Base-by-base conservation (phyloP, 2,329 filamentous ascomycete genomes). In the Myriosclerotinia curreyana region DNA sequence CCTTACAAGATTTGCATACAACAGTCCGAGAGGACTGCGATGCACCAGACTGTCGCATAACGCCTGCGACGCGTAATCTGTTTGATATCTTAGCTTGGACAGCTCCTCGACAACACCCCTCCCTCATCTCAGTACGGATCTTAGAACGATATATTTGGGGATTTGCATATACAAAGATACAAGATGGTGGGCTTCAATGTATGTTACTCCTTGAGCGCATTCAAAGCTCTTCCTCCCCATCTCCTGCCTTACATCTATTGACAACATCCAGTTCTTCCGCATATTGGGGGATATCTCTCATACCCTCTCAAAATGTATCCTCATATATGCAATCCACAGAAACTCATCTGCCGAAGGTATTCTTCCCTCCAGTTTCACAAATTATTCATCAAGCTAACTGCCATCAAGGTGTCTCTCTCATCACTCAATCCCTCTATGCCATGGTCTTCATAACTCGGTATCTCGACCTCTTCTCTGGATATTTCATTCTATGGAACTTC, bases 351-450 rank as follows among this genome's bases (percentile, higher is more conserved):
- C 92, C 55, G 92, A 96, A 81, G 92, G 93, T 66, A 53, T 38
- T 20, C 17, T 20, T 12, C 20, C 44, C 22, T 12, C 14, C 25
- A 7, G n/a, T n/a, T 5, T 14, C 9, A 20, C 11, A 8, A 36
- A 36, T 5, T 15, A 15, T 12, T 20, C 22, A 40, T 38, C 12
- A 7, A 34, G 28, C 46, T 64, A 44, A 64, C 20, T 17, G 17
- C 28, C 9, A 14, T 0, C n/a, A 20, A 62, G 62, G 63, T 48
- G 90, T 97, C 66, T 96, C 92, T 31, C 86, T 96, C 74, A 91
- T 98, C 72, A 96, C 90, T 1, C 94, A 98, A 77, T 83, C 87
- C 64, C 86, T 97, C 69, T 98, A 98, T 78, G 86, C 88, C 63
- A 76, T 89, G 68, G 93, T 98, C 65, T 98, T 97, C 79, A 81